A percentile compares a stretch with the other conserved stretches of the same genome.
Evolutionary conservation across 2,329 filamentous ascomycete genomes (phyloP).

Genomic region (Aspergillus ruber): DNA sequence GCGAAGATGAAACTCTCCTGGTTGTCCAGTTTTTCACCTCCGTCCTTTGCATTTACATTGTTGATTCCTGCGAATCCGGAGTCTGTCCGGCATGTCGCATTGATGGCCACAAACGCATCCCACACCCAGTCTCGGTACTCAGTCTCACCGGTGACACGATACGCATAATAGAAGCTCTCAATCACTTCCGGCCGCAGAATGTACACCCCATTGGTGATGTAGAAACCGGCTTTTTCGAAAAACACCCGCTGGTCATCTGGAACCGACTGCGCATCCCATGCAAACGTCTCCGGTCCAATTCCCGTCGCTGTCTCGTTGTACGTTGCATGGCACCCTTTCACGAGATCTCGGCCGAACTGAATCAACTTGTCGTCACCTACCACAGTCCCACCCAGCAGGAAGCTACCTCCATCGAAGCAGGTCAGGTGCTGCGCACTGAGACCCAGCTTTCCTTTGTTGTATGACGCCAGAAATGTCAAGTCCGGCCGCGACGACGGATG

Average conservation of each 20-base stretch:
- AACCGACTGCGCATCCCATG: slow-evolving; percentile 51
- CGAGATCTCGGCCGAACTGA: slow-evolving; percentile 66
- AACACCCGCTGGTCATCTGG: slow-evolving; percentile 50
- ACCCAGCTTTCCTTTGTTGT: slow-evolving; percentile 28
- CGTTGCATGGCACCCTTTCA: slow-evolving; percentile 66
- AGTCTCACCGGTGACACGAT: slow-evolving; percentile 65
- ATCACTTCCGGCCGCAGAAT: slow-evolving; percentile 73
- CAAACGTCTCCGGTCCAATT: slow-evolving; percentile 70
- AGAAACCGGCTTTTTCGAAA: slow-evolving; percentile 65
- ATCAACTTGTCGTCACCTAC: slow-evolving; percentile 61
- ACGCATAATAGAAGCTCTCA: slow-evolving; percentile 82
- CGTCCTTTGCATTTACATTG: slow-evolving; percentile 59
- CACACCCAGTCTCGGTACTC: slow-evolving; percentile 80
- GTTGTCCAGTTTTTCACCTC: slow-evolving; percentile 59
- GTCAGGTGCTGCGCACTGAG: slow-evolving; percentile 51
- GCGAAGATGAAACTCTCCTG: slow-evolving; percentile 88
- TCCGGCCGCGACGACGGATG: slow-evolving; percentile 62
- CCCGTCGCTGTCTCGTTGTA: slow-evolving; percentile 62
- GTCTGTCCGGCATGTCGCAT: slow-evolving; percentile 54
- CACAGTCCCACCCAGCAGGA: slow-evolving; percentile 71
- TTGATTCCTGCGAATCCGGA: slow-evolving; percentile 61
- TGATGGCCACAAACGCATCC: slow-evolving; percentile 67
- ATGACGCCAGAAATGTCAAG: slow-evolving; percentile 56
- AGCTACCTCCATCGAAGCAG: slow-evolving; percentile 79
- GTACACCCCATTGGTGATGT: slow-evolving; percentile 57